A percentile compares a stretch with the other conserved stretches of the same genome.
Evolutionary conservation across 176 grass and related monocot species (phyloP).

Genomic region (Oryza meyeriana): DNA sequence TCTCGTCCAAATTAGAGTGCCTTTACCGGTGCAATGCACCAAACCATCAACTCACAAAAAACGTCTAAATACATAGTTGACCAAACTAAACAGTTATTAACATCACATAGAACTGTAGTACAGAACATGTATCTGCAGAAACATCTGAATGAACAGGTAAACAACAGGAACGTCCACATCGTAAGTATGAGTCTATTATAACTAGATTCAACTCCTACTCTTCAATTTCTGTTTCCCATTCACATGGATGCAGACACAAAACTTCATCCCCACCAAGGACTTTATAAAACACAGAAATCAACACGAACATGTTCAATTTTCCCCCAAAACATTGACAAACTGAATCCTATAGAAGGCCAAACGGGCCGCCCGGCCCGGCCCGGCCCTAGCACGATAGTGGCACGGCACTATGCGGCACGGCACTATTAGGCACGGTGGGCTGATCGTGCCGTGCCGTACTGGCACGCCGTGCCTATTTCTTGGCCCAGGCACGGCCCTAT

Average conservation of each 20-base stretch:
- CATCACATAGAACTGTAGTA: not conserved
- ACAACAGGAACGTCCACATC: not conserved
- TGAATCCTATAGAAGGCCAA: too few species aligned
- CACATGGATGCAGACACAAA: not conserved
- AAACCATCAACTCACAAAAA: not conserved
- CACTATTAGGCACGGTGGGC: too few species aligned
- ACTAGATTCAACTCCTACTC: not conserved
- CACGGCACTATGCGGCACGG: too few species aligned
- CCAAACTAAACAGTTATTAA: not conserved
- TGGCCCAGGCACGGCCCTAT: too few species aligned
- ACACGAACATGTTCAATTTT: not conserved
- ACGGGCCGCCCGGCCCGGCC: too few species aligned
- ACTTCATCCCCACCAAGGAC: not conserved
- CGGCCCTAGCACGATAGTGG: too few species aligned
- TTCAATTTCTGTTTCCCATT: not conserved
- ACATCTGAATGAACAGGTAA: not conserved
- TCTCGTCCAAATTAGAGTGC: too few species aligned
- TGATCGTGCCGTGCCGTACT: too few species aligned
- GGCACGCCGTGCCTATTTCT: too few species aligned
- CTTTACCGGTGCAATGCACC: not conserved
- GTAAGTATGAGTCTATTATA: not conserved
- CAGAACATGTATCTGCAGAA: too few species aligned
- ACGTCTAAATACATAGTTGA: conserved; percentile 10
- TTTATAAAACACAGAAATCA: not conserved
- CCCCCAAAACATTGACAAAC: not conserved